These are phyloP conservation scores for Plasmodium malariae DNA, from an alignment of 169 alveolate species.

Conservation along the genomic window DNA sequence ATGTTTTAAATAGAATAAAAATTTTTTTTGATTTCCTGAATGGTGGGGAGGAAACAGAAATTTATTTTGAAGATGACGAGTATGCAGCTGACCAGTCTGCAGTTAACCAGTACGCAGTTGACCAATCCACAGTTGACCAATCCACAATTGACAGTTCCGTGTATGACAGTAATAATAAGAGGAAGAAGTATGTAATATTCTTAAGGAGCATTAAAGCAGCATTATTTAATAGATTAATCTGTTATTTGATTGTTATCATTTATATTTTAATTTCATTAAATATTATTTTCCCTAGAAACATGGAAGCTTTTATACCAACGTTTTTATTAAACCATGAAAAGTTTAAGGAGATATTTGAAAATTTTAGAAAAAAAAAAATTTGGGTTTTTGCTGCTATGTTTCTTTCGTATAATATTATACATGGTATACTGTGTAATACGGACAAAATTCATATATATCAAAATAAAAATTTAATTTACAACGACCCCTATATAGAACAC, in stretches of 20 bases:
- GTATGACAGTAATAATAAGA: not conserved
- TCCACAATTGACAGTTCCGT: not conserved
- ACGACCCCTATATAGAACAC: slow-evolving; percentile 29
- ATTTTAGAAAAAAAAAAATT: slow-evolving; percentile 43
- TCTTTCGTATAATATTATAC: slow-evolving; percentile 41
- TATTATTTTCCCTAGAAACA: slow-evolving; percentile 29
- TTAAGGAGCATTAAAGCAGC: slow-evolving; percentile 38
- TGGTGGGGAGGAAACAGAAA: slow-evolving; percentile 47
- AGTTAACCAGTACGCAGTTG: too few species aligned
- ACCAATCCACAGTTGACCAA: too few species aligned
- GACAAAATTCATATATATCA: slow-evolving; percentile 58
- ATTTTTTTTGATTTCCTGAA: slow-evolving; percentile 46
- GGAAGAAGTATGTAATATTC: slow-evolving; percentile 29
- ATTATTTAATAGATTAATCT: slow-evolving; percentile 18
- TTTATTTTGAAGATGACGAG: slow-evolving; percentile 32
- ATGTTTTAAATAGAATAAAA: slow-evolving; percentile 49
- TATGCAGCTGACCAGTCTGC: slow-evolving; percentile 11
- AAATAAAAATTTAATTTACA: slow-evolving; percentile 46
- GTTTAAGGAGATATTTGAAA: slow-evolving; percentile 30
- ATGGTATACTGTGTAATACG: slow-evolving; percentile 55
- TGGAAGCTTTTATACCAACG: slow-evolving; percentile 22
- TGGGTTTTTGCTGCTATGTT: slow-evolving; percentile 24
- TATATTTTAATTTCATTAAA: slow-evolving; percentile 20
- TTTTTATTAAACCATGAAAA: slow-evolving; percentile 28
- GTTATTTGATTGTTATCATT: slow-evolving; percentile 17